Percentiles rank a stretch among this genome's conserved stretches.
phyloP scores from a whole-genome alignment of 2,329 filamentous ascomycete species.

The Aspergillus clavatus region DNA sequence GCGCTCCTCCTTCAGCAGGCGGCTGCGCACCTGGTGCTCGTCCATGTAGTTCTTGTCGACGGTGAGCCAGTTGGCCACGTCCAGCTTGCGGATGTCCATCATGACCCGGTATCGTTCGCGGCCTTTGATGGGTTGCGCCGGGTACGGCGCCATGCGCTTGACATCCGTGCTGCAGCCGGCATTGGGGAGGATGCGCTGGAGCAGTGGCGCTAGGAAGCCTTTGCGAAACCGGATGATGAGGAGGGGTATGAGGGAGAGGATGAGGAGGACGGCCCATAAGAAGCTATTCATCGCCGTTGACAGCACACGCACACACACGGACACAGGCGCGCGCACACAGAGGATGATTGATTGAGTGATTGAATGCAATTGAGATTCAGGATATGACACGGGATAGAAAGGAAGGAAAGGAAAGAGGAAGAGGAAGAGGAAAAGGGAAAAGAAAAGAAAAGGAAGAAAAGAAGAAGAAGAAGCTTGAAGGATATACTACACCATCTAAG shows the following conservation, averaged over 20 bases:
- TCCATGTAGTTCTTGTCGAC: slow-evolving; percentile 45
- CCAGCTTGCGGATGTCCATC: slow-evolving; percentile 47
- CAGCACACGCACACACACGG: slow-evolving; percentile 11
- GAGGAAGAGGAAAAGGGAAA: slow-evolving; percentile 5
- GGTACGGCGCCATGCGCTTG: slow-evolving; percentile 35
- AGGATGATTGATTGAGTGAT: too few relatives aligned
- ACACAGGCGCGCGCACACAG: not conserved
- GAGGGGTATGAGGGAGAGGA: slow-evolving; percentile 27
- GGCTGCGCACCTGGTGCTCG: slow-evolving; percentile 40
- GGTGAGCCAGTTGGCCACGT: slow-evolving; percentile 45
- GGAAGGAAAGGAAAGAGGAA: not conserved
- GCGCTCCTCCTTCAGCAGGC: slow-evolving; percentile 37
- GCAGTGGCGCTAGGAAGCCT: slow-evolving; percentile 9
- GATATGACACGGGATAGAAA: too few relatives aligned
- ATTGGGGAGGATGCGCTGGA: slow-evolving; percentile 5
- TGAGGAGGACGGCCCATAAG: slow-evolving; percentile 25
- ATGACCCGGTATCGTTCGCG: slow-evolving; percentile 40
- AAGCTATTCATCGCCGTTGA: slow-evolving; percentile 30
- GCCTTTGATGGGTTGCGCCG: slow-evolving; percentile 36
- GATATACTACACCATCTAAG: slow-evolving; percentile 9
- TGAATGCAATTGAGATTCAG: too few relatives aligned
- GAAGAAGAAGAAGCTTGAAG: slow-evolving; percentile 8
- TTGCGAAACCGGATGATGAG: slow-evolving; percentile 25
- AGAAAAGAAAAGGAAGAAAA: slow-evolving; percentile 5
- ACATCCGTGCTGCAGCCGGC: slow-evolving; percentile 24